Percentiles rank a stretch among this genome's conserved stretches.
Conservation (phyloP, 495 filamentous ascomycete species). For the Glutinoglossum americanum region DNA sequence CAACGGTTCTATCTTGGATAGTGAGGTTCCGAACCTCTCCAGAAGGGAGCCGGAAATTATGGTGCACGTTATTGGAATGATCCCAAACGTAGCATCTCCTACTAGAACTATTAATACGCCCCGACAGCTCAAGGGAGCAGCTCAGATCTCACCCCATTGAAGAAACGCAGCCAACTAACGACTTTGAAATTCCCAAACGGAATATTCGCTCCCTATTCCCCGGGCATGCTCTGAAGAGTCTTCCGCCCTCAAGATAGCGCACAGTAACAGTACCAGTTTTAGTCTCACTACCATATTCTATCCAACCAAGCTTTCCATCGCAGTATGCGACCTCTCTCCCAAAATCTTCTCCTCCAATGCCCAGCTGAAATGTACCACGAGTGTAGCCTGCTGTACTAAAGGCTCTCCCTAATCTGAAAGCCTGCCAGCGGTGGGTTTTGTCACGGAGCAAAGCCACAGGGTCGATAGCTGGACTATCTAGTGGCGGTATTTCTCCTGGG, state of each 20-base stretch:
- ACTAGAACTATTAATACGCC: background rate
- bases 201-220: background rate
- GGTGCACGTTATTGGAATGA: background rate
- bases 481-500: background rate
- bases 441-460: background rate
- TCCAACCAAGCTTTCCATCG: background rate
- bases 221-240: background rate
- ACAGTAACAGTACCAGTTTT: background rate
- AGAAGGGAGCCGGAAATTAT: background rate
- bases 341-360: background rate
- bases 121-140: background rate
- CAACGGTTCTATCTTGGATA: background rate
- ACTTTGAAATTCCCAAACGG: background rate
- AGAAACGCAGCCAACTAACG: background rate
- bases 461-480: background rate
- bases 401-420: background rate
- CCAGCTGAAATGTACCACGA: background rate
- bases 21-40: background rate
- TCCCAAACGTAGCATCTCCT: constrained; percentile 1
- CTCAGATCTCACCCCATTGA: background rate
- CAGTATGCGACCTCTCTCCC: background rate
- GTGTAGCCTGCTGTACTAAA: background rate
- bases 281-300: background rate
- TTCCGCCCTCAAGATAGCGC: background rate
- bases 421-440: background rate